Conservation (phyloP, 192 early-diverging fungal genomes). For the Backusella westeae region DNA sequence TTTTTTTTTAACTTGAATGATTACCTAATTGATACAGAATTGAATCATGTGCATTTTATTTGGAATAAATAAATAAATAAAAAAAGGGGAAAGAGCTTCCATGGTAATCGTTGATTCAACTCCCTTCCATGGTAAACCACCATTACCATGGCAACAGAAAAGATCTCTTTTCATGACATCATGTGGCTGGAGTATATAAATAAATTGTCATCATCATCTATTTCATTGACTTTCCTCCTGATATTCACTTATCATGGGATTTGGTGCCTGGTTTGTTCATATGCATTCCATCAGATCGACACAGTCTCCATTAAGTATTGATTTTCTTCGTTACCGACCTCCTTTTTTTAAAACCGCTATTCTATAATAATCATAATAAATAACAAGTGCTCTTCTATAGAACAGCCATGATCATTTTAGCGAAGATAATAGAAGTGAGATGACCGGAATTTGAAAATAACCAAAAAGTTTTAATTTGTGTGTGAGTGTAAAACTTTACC, state of each 20-base stretch:
- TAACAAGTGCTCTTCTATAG: neutral
- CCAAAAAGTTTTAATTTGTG: neutral
- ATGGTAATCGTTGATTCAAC: too few relatives aligned
- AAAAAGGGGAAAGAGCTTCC: too few relatives aligned
- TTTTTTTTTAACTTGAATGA: too few relatives aligned
- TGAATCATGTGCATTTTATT: too few relatives aligned
- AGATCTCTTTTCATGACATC: neutral
- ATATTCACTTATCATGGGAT: neutral
- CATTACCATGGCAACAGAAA: too few relatives aligned
- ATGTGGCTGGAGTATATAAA: neutral
- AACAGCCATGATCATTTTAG: neutral
- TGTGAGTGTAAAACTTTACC: neutral
- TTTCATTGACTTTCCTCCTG: neutral
- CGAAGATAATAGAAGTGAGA: neutral
- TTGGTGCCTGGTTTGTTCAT: neutral
- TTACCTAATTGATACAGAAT: too few relatives aligned
- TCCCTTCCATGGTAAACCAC: too few relatives aligned
- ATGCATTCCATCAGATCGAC: neutral
- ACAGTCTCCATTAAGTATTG: neutral
- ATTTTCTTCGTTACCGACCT: neutral
- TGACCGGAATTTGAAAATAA: neutral
- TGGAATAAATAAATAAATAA: too few relatives aligned
- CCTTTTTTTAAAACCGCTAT: neutral
- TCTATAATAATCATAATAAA: neutral
- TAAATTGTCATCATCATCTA: neutral